Evolutionary conservation across 2,329 filamentous ascomycete genomes (phyloP).

Genomic region (Ophiobolus disseminans): DNA sequence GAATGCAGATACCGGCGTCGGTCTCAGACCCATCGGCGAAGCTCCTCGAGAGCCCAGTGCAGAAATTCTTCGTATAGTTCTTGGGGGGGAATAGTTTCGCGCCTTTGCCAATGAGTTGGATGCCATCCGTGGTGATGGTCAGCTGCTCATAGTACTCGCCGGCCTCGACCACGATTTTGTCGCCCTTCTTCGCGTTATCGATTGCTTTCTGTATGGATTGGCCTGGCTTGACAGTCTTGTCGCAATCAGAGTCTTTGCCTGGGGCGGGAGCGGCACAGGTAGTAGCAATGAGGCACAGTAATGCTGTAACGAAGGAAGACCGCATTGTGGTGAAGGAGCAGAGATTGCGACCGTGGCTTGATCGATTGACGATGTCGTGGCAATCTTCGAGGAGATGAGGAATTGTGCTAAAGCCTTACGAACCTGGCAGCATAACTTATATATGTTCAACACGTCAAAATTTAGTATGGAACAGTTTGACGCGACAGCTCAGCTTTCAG

Average conservation of each 20-base stretch:
- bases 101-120: constrained; percentile 15
- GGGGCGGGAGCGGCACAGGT: not conserved
- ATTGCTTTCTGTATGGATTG: constrained; percentile 18
- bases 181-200: constrained; percentile 8
- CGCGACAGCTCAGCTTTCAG: not conserved
- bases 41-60: constrained; percentile 10
- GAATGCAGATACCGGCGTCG: constrained; percentile 21
- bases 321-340: constrained; percentile 1
- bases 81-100: constrained; percentile 12
- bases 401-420: too few relatives aligned
- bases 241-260: constrained; percentile 3
- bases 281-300: not conserved
- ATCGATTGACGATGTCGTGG: too few relatives aligned
- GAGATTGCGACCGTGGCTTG: too few relatives aligned
- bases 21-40: not conserved
- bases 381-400: not conserved
- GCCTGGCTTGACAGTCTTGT: constrained; percentile 7
- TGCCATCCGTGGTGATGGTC: constrained; percentile 12
- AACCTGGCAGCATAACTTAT: not conserved
- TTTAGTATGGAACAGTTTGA: not conserved
- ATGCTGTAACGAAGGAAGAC: not conserved
- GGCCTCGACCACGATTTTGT: constrained; percentile 16
- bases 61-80: constrained; percentile 6
- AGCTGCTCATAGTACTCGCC: constrained; percentile 16
- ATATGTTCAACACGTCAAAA: not conserved